Percentiles rank a stretch among this genome's conserved stretches.
phyloP scores from a whole-genome alignment of 1,284 basidiomycete genomes.

The Ustilago vetiveriae region DNA sequence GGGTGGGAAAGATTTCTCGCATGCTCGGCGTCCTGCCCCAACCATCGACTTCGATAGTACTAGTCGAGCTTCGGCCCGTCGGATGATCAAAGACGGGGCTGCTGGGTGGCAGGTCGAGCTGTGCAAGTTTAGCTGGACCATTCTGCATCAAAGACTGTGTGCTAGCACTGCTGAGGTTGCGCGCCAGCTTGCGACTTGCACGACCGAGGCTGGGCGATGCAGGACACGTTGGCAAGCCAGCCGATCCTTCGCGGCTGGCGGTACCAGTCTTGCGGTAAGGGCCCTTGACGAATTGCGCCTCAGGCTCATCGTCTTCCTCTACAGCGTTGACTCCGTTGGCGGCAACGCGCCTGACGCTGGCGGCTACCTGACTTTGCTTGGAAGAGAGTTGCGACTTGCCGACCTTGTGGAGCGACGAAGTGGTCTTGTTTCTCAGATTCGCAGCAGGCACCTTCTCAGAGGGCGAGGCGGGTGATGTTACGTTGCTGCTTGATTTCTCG shows the following conservation, averaged over 20 bases:
- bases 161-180: slow-evolving; percentile 26
- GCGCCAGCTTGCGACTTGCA: slow-evolving; percentile 27
- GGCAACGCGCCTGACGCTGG: slow-evolving; percentile 6
- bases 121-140: slow-evolving; percentile 26
- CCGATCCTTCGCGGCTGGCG: slow-evolving; percentile 27
- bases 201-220: slow-evolving; percentile 28
- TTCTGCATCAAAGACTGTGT: slow-evolving; percentile 8
- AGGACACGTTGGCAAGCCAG: slow-evolving; percentile 33
- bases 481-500: slow-evolving; percentile 45
- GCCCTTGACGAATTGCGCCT: slow-evolving; percentile 31
- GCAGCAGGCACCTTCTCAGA: slow-evolving; percentile 12
- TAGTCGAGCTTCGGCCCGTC: slow-evolving; percentile 14
- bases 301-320: slow-evolving; percentile 27
- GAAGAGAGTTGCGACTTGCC: slow-evolving; percentile 20
- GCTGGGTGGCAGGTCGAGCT: slow-evolving; percentile 40
- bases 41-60: slow-evolving; percentile 38
- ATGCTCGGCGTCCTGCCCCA: slow-evolving; percentile 48
- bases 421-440: slow-evolving; percentile 18
- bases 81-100: slow-evolving; percentile 44
- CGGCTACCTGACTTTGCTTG: slow-evolving; percentile 13
- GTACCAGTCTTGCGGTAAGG: slow-evolving; percentile 21
- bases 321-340: slow-evolving; percentile 10
- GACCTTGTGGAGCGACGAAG: slow-evolving; percentile 9
- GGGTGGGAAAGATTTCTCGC: slow-evolving; percentile 53
- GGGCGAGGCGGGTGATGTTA: slow-evolving; percentile 51